Conservation (phyloP, 371 early-diverging fungal species). For the Mucor racemosus region DNA sequence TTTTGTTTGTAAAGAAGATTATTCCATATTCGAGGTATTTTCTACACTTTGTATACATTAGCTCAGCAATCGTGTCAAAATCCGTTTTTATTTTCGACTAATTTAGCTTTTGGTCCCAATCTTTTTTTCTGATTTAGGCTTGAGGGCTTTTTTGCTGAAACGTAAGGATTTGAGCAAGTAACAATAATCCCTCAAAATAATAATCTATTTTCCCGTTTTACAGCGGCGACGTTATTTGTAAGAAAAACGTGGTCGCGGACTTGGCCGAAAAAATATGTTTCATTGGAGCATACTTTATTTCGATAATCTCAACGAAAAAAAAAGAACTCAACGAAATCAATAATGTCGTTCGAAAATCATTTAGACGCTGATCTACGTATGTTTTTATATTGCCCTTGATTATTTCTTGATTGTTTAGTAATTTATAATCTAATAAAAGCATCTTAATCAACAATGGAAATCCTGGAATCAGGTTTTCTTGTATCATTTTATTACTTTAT, state of each 20-base stretch:
- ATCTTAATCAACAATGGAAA: constrained; percentile 7
- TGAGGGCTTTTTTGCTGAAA: neutral
- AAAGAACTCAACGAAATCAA: neutral
- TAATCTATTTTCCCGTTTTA: constrained; percentile 16
- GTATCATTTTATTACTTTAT: neutral
- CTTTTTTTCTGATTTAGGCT: neutral
- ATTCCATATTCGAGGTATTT: neutral
- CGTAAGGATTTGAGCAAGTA: neutral
- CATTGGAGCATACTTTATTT: neutral
- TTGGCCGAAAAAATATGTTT: constrained; percentile 13
- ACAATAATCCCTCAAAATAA: constrained; percentile 16
- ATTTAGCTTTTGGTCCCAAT: neutral
- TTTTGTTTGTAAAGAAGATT: neutral
- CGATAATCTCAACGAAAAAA: neutral
- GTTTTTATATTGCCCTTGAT: neutral
- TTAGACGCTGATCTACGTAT: neutral
- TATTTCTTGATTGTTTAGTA: neutral
- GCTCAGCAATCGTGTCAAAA: neutral
- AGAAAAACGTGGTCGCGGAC: constrained; percentile 31
- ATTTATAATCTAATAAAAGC: neutral
- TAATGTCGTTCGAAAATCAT: constrained; percentile 1
- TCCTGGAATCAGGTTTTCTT: constrained; percentile 4
- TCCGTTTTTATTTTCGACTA: neutral
- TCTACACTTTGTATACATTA: neutral
- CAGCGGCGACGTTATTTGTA: constrained; percentile 14